Conservation (phyloP, 2,329 filamentous ascomycete species). For the Fonsecaea monophora region DNA sequence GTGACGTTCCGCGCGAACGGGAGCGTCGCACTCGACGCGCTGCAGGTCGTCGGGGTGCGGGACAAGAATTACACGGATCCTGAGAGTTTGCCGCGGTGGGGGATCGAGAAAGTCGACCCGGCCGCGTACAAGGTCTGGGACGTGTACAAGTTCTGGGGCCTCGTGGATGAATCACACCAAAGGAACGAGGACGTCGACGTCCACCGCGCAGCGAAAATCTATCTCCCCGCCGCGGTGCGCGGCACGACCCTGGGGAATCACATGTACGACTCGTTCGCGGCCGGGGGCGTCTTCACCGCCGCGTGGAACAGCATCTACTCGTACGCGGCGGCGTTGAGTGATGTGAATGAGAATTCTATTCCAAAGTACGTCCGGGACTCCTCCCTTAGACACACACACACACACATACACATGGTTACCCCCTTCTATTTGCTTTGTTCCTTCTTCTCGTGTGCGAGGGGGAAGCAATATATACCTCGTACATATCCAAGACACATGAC, state of each 20-base stretch:
- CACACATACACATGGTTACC: no score
- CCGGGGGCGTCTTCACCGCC: slow-evolving; percentile 4
- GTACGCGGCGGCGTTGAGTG: slow-evolving; percentile 4
- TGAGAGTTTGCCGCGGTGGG: slow-evolving; percentile 45
- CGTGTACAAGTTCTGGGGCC: slow-evolving; percentile 14
- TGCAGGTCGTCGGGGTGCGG: slow-evolving; percentile 46
- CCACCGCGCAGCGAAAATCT: slow-evolving; percentile 1
- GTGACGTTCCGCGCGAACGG: slow-evolving; percentile 53
- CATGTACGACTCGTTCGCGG: slow-evolving; percentile 16
- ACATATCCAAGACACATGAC: no score
- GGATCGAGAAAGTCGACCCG: slow-evolving; percentile 44
- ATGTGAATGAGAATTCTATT: background rate
- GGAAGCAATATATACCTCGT: no score
- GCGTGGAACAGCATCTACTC: slow-evolving; percentile 15
- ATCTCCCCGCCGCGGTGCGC: slow-evolving; percentile 4
- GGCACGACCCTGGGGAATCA: slow-evolving; percentile 4
- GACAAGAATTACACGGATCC: slow-evolving; percentile 49
- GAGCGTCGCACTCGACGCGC: slow-evolving; percentile 18
- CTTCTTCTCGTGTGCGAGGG: no score
- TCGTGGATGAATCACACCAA: background rate
- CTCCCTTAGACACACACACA: no score
- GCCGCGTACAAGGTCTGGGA: slow-evolving; percentile 43
- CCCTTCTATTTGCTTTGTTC: no score
- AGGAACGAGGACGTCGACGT: background rate
- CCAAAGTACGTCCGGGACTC: slow-evolving; percentile 1